These are phyloP conservation scores for Piper betle DNA, from an alignment of 164 flowering plant species.

Conservation along the genomic window DNA sequence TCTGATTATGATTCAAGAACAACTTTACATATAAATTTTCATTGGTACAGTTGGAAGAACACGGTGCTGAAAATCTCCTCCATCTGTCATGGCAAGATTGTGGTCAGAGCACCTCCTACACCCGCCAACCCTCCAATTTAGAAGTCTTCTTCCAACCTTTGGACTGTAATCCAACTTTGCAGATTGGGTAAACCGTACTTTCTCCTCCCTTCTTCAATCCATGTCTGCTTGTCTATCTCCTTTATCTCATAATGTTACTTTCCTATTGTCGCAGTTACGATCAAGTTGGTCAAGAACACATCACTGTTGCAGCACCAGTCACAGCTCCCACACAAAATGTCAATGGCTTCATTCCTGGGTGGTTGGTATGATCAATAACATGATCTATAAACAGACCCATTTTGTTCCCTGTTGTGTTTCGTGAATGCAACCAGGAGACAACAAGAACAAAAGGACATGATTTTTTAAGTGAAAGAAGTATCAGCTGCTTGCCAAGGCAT, in stretches of 20 bases:
- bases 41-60: constrained; percentile 15
- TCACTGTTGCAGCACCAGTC: constrained; percentile 15
- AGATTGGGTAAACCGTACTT: constrained; percentile 39
- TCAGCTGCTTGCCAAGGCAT: too few relatives aligned
- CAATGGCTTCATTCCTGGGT: constrained; percentile 42
- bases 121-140: constrained; percentile 29
- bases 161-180: constrained; percentile 46
- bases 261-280: constrained; percentile 27
- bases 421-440: too few relatives aligned
- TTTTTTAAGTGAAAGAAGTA: too few relatives aligned
- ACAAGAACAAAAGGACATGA: too few relatives aligned
- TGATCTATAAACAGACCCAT: not conserved
- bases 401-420: too few relatives aligned
- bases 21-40: not conserved
- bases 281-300: constrained; percentile 20
- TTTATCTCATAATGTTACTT: not conserved
- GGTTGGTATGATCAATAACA: constrained; percentile 38
- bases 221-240: not conserved
- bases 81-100: constrained; percentile 39
- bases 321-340: constrained; percentile 21
- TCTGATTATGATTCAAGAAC: not conserved
- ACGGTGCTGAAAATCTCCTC: constrained; percentile 9
- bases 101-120: constrained; percentile 24
- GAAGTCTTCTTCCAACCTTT: constrained; percentile 50
- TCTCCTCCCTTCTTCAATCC: not conserved